Conservation (phyloP, 2,329 filamentous ascomycete species). For the Dactylonectria macrodidyma region DNA sequence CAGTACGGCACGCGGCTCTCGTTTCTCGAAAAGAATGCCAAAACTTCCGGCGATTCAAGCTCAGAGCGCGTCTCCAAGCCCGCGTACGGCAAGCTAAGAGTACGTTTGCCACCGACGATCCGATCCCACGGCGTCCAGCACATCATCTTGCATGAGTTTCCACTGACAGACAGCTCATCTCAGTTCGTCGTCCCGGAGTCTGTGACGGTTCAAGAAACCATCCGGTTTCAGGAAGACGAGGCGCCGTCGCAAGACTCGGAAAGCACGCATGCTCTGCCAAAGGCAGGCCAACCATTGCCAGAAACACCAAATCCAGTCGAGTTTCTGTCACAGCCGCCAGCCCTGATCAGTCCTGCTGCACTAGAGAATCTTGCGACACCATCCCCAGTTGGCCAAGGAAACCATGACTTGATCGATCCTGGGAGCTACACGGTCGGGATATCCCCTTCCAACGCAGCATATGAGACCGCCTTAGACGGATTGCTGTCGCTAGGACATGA, state of each 20-base stretch:
- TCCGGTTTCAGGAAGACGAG: slow-evolving; percentile 26
- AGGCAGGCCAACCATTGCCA: slow-evolving; percentile 10
- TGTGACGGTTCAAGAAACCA: slow-evolving; percentile 25
- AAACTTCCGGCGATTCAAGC: slow-evolving; percentile 51
- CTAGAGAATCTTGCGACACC: slow-evolving; percentile 24
- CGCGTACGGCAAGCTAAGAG: slow-evolving; percentile 43
- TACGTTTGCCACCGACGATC: slow-evolving; percentile 20
- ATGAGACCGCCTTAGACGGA: slow-evolving; percentile 53
- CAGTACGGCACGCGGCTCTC: slow-evolving; percentile 63
- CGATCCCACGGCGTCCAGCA: neutral
- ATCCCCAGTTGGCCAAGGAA: slow-evolving; percentile 20
- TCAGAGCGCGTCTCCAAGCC: slow-evolving; percentile 34
- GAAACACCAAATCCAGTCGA: slow-evolving; percentile 9
- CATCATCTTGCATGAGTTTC: slow-evolving; percentile 17
- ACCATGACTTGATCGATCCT: slow-evolving; percentile 18
- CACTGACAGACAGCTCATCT: slow-evolving; percentile 12
- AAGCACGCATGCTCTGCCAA: slow-evolving; percentile 10
- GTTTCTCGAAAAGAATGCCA: slow-evolving; percentile 64
- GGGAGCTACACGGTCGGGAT: slow-evolving; percentile 36
- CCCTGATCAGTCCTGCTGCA: slow-evolving; percentile 23
- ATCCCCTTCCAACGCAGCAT: slow-evolving; percentile 45
- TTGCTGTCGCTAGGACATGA: slow-evolving; percentile 53
- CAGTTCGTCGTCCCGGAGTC: slow-evolving; percentile 44
- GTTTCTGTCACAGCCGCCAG: slow-evolving; percentile 10
- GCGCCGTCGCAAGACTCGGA: slow-evolving; percentile 14